phyloP scores from a whole-genome alignment of 768 basidiomycete species.

The Tricholoma flavovirens region DNA sequence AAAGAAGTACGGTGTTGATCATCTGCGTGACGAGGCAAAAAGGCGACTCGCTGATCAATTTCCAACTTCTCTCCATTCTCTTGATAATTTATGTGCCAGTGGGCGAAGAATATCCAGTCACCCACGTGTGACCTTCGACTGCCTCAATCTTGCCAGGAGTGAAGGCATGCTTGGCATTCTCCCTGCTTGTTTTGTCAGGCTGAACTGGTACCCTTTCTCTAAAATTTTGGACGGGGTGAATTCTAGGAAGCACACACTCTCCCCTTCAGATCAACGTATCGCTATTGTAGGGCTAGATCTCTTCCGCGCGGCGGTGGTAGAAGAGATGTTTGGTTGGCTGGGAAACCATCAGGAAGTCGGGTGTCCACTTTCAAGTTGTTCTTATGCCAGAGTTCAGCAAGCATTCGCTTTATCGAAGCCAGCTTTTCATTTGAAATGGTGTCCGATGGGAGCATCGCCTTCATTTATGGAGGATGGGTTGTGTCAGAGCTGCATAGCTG shows the following conservation, averaged over 20 bases:
- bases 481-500: too few species aligned
- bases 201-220: too few species aligned
- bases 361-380: neutral
- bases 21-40: neutral
- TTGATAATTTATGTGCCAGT: neutral
- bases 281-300: neutral
- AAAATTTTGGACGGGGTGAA: too few species aligned
- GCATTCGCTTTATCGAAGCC: neutral
- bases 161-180: neutral
- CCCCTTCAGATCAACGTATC: neutral
- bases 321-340: neutral
- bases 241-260: neutral
- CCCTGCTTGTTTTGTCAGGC: too few species aligned
- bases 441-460: too few species aligned
- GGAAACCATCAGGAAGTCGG: too few species aligned
- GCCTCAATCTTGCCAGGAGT: neutral
- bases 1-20: neutral
- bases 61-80: neutral
- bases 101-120: too few species aligned
- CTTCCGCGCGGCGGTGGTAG: neutral
- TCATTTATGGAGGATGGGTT: too few species aligned
- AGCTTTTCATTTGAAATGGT: too few species aligned
- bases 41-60: neutral
- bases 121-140: too few species aligned
- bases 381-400: neutral